These are phyloP conservation scores for Hypoxylon subgilvum DNA, from an alignment of 495 filamentous ascomycete genomes.

Conservation along the genomic window DNA sequence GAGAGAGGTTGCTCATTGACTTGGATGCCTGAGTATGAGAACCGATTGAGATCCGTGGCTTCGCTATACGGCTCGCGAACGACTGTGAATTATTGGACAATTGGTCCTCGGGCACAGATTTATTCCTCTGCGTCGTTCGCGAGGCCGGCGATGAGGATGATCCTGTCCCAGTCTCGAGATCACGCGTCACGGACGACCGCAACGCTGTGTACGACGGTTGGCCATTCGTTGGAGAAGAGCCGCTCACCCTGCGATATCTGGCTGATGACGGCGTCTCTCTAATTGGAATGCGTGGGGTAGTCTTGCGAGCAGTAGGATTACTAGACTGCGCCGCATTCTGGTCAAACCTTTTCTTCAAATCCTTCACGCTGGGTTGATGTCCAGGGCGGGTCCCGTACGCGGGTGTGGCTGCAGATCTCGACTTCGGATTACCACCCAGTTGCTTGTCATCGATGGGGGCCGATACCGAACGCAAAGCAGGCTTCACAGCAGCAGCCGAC, in stretches of 20 bases:
- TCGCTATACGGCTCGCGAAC: conserved; percentile 58
- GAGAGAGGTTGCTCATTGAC: conserved; percentile 52
- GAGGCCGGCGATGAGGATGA: conserved; percentile 30
- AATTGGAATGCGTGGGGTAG: conserved; percentile 39
- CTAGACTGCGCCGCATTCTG: conserved; percentile 40
- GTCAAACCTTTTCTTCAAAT: conserved; percentile 62
- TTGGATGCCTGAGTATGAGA: conserved; percentile 51
- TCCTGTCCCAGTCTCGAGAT: conserved; percentile 39
- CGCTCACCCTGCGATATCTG: conserved; percentile 36
- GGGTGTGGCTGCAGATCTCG: conserved; percentile 38
- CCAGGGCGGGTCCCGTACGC: conserved; percentile 33
- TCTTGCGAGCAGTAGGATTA: conserved; percentile 41
- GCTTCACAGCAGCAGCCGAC: conserved; percentile 34
- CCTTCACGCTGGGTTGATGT: conserved; percentile 58
- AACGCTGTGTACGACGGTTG: conserved; percentile 44
- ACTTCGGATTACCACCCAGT: conserved; percentile 34
- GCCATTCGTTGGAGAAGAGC: conserved; percentile 40
- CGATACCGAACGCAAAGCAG: conserved; percentile 54
- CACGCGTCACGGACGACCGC: conserved; percentile 45
- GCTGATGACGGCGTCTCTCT: conserved; percentile 41
- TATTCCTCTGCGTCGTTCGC: conserved; percentile 50
- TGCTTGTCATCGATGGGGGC: conserved; percentile 54
- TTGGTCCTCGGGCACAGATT: conserved; percentile 50
- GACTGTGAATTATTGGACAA: conserved; percentile 57
- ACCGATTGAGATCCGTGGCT: conserved; percentile 49